Evolutionary conservation across 2,329 filamentous ascomycete species (phyloP), one percentile per base, ranked within the genome.

Genomic region (Claviceps paspali): DNA sequence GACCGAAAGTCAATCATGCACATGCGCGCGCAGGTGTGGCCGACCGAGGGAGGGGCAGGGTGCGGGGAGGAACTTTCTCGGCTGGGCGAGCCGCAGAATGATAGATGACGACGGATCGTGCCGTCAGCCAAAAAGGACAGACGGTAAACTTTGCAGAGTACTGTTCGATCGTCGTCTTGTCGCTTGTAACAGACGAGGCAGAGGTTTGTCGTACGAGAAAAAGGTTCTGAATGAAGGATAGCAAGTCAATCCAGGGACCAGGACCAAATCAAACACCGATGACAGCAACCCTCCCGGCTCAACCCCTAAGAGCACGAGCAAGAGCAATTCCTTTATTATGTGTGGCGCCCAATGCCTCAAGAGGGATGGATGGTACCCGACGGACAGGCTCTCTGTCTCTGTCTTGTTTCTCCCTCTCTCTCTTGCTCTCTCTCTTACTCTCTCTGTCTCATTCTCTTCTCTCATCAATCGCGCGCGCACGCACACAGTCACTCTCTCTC

Each of bases 31-130:
- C 39, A 21, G 34, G 36, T n/a, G 22, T 36, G 33, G 34, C 31
- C 33, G 38, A 37, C n/a, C n/a, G n/a, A n/a, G n/a, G 23, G 41
- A 32, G 35, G 36, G 42, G 38, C 40, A 43, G 26, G 42, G 40
- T 44, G 44, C 44, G 44, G 44, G 44, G 42, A 44, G 41, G 38
- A 40, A 38, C 31, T 38, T 34, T 33, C 33, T 41, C 33, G 34
- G 28, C 31, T 28, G 30, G 28, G 29, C 18, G 23, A 40, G 34
- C 39, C 33, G 41, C 42, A 43, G 32, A 35, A n/a, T 36, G 29
- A 41, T 26, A 9, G 36, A 23, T 34, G 30, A 40, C 37, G 23
- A n/a, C n/a, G n/a, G 40, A 28, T 32, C 18, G 38, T 29, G 21
- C 37, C 29, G 28, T 27, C 15, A 28, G 36, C 29, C 15, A 28